Conservation (phyloP, 352 stramenopile species). For the Peronospora belbahrii region DNA sequence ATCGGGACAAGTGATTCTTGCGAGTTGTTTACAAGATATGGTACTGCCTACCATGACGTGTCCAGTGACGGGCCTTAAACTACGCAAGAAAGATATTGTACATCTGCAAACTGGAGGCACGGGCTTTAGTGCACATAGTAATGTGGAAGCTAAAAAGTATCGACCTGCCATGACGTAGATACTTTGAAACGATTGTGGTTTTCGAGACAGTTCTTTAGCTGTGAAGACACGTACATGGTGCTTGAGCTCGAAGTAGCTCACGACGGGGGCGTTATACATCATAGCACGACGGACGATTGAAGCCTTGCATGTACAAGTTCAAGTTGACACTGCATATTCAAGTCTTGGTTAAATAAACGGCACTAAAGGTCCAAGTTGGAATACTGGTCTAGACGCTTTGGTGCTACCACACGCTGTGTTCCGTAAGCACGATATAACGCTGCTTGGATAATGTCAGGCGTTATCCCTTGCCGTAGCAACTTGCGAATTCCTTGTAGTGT, state of each 20-base stretch:
- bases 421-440: conserved; percentile 34
- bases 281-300: background rate
- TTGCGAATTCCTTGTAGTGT: conserved; percentile 46
- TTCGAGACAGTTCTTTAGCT: background rate
- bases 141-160: conserved; percentile 84
- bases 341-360: conserved; percentile 35
- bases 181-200: background rate
- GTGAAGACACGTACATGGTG: background rate
- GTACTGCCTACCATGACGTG: conserved; percentile 82
- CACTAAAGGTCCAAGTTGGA: conserved; percentile 37
- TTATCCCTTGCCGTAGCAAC: conserved; percentile 29
- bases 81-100: conserved; percentile 83
- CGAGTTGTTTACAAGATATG: conserved; percentile 77
- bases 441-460: conserved; percentile 28
- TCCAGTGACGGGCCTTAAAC: conserved; percentile 72
- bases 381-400: conserved; percentile 26
- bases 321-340: conserved; percentile 1
- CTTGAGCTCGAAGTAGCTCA: background rate
- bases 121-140: conserved; percentile 80
- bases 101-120: conserved; percentile 67
- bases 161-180: conserved; percentile 58
- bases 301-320: background rate
- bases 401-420: conserved; percentile 34
- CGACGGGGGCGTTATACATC: background rate
- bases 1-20: conserved; percentile 73